These are phyloP conservation scores for Tetratostichococcus sp. DNA, from an alignment of 139 green algal genomes.

Conservation along the genomic window DNA sequence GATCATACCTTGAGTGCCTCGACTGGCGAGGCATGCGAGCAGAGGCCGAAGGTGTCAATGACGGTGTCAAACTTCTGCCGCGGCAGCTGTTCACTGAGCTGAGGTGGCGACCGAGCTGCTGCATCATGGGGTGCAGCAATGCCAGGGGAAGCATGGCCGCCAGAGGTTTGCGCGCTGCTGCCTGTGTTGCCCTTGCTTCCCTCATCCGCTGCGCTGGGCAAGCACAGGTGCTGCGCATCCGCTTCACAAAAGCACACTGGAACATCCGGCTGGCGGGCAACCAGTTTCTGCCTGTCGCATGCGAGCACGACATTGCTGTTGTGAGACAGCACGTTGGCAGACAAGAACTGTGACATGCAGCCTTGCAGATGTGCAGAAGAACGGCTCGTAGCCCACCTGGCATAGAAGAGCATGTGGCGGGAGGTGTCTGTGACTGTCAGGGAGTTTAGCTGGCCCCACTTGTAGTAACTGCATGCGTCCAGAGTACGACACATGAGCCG, in stretches of 20 bases:
- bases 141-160: not conserved
- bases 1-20: conserved; percentile 28
- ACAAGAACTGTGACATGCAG: too few relatives aligned
- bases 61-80: conserved; percentile 62
- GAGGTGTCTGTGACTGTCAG: conserved; percentile 58
- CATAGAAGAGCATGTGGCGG: conserved; percentile 53
- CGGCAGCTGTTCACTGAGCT: conserved; percentile 23
- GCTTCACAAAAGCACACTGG: conserved; percentile 19
- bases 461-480: conserved; percentile 40
- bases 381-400: not conserved
- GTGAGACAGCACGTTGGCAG: too few relatives aligned
- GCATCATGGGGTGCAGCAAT: too few relatives aligned
- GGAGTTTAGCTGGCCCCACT: conserved; percentile 12
- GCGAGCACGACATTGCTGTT: not conserved
- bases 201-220: too few relatives aligned
- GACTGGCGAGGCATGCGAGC: conserved; percentile 49
- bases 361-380: not conserved
- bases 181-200: too few relatives aligned
- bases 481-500: too few relatives aligned
- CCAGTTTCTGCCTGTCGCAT: conserved; percentile 6
- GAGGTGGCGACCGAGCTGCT: too few relatives aligned
- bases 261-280: not conserved
- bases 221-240: conserved; percentile 29
- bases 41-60: conserved; percentile 78
- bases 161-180: not conserved